Conservation (phyloP, 2,329 filamentous ascomycete genomes). For the Torrubiellomyces zombiae region DNA sequence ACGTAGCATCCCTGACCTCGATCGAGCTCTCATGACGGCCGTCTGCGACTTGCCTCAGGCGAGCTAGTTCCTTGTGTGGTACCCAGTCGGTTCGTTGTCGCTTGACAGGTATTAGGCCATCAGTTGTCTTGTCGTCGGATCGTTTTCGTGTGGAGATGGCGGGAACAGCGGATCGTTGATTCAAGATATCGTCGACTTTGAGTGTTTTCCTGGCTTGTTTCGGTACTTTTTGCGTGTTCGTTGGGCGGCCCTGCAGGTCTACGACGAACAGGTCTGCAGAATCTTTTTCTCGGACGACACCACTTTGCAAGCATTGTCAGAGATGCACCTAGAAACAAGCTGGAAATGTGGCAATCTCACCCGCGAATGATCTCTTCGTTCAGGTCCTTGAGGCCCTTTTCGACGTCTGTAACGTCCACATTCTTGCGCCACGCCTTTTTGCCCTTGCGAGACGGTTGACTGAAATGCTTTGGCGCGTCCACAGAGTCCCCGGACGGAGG, state of each 20-base stretch:
- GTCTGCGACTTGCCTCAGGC: slow-evolving; percentile 64
- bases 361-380: slow-evolving; percentile 85
- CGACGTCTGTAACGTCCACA: slow-evolving; percentile 78
- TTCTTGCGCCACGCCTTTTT: slow-evolving; percentile 99
- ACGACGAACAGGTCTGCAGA: slow-evolving; percentile 74
- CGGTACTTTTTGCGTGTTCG: slow-evolving; percentile 46
- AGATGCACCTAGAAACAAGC: too few species aligned
- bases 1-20: slow-evolving; percentile 42
- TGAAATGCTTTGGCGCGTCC: slow-evolving; percentile 60
- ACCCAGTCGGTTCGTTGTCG: slow-evolving; percentile 64
- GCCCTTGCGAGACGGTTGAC: slow-evolving; percentile 84
- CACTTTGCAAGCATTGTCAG: slow-evolving; percentile 35
- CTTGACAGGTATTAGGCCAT: slow-evolving; percentile 61
- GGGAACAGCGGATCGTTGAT: slow-evolving; percentile 64
- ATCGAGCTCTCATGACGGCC: slow-evolving; percentile 43
- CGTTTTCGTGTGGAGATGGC: slow-evolving; percentile 69
- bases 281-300: slow-evolving; percentile 67
- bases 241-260: slow-evolving; percentile 55
- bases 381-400: slow-evolving; percentile 65
- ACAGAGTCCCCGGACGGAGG: slow-evolving; percentile 27
- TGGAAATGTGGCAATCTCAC: slow-evolving; percentile 29
- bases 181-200: slow-evolving; percentile 84
- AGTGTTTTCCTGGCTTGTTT: slow-evolving; percentile 59
- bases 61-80: slow-evolving; percentile 65
- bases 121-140: slow-evolving; percentile 47